Evolutionary conservation across 257 asterid species (phyloP).

Genomic region (Solanum dulcamara): DNA sequence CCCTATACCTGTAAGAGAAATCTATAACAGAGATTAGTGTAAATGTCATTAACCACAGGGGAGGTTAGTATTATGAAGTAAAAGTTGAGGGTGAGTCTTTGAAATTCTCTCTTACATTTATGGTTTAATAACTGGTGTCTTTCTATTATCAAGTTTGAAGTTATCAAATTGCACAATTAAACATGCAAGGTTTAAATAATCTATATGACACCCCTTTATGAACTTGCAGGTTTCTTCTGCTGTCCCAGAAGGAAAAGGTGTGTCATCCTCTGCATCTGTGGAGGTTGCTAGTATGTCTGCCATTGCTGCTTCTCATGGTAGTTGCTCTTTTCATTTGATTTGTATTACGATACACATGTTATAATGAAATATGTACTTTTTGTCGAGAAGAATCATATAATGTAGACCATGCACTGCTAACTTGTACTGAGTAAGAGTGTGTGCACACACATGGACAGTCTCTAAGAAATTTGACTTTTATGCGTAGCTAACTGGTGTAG

Average conservation of each 20-base stretch:
- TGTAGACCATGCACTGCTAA: background rate
- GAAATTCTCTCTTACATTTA: background rate
- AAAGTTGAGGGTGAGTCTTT: background rate
- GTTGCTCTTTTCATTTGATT: background rate
- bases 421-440: background rate
- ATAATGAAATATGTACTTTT: background rate
- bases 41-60: background rate
- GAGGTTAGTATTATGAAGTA: background rate
- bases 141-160: background rate
- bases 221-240: slow-evolving; percentile 83
- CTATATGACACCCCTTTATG: background rate
- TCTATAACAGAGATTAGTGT: background rate
- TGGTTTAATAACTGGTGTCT: background rate
- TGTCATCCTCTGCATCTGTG: slow-evolving; percentile 92
- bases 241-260: slow-evolving; percentile 99
- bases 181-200: background rate
- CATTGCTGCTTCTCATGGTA: slow-evolving; percentile 87
- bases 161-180: background rate
- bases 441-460: background rate
- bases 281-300: slow-evolving; percentile 99
- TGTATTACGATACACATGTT: background rate
- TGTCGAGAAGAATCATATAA: background rate
- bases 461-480: background rate
- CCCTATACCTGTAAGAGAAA: background rate
- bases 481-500: background rate